These are phyloP conservation scores for Entomortierella beljakovae DNA, from an alignment of 192 early-diverging fungal genomes.

Conservation along the genomic window DNA sequence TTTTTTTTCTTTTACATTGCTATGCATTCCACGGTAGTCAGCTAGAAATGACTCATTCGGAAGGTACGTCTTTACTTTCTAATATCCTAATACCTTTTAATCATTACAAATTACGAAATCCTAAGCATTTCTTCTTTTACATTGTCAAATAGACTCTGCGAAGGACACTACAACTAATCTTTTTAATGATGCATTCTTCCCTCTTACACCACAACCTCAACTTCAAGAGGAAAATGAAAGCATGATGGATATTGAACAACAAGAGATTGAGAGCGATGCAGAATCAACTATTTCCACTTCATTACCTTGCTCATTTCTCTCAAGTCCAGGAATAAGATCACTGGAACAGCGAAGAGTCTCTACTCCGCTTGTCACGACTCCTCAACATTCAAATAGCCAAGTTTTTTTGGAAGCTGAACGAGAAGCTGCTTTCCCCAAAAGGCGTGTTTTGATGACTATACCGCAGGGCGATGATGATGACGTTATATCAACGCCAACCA, in stretches of 20 bases:
- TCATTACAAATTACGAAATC: too few species aligned
- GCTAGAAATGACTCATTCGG: conserved; percentile 9
- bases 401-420: conserved; percentile 9
- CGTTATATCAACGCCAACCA: conserved; percentile 30
- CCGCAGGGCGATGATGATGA: conserved; percentile 5
- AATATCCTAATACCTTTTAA: not conserved
- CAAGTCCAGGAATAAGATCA: not conserved
- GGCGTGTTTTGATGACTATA: conserved; percentile 16
- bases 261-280: conserved; percentile 9
- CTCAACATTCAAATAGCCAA: conserved; percentile 5
- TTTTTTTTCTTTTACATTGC: not conserved
- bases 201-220: not conserved
- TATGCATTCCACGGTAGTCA: not conserved
- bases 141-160: not conserved
- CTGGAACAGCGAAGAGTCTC: conserved; percentile 26
- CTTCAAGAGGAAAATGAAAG: not conserved
- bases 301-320: conserved; percentile 30
- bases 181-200: not conserved
- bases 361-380: conserved; percentile 10
- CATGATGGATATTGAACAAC: conserved; percentile 28
- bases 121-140: too few species aligned
- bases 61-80: not conserved
- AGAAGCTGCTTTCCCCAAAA: conserved; percentile 10
- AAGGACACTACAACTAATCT: too few species aligned
- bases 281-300: conserved; percentile 37